Conservation (phyloP, 768 basidiomycete genomes). For the Zangia roseola region DNA sequence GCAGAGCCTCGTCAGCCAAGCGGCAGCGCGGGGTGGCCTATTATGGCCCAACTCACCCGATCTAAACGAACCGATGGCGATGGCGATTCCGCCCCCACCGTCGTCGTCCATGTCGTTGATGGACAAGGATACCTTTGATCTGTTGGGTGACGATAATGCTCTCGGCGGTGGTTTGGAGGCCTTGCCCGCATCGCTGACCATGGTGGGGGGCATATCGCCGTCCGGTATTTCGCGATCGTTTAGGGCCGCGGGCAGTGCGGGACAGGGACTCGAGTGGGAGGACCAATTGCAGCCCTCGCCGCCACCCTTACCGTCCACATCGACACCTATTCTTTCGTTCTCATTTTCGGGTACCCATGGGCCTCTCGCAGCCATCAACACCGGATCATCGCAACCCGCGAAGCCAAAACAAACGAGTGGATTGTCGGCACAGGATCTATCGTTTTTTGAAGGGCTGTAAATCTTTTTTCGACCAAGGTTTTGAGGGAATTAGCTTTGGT, state of each 20-base stretch:
- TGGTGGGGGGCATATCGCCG: not conserved
- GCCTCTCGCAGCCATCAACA: constrained; percentile 13
- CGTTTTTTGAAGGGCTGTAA: constrained; percentile 81
- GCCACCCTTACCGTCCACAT: constrained; percentile 4
- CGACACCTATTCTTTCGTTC: constrained; percentile 19
- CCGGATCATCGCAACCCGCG: constrained; percentile 5
- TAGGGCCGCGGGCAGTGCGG: constrained; percentile 2
- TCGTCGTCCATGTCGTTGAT: constrained; percentile 1
- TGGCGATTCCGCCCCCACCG: constrained; percentile 28
- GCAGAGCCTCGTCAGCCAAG: constrained; percentile 54
- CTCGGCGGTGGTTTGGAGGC: not conserved
- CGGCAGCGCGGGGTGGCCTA: constrained; percentile 45
- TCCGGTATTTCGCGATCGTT: not conserved
- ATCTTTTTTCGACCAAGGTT: not conserved
- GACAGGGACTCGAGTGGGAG: constrained; percentile 1
- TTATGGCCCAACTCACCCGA: constrained; percentile 37
- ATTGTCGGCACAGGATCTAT: constrained; percentile 79
- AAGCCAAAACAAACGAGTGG: constrained; percentile 44
- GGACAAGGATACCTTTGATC: constrained; percentile 12
- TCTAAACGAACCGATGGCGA: constrained; percentile 21
- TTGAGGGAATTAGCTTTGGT: not conserved
- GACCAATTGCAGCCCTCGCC: constrained; percentile 21
- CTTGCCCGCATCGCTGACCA: not conserved
- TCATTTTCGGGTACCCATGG: constrained; percentile 7
- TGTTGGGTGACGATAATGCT: constrained; percentile 14